These are phyloP conservation scores for Fusarium neocosmosporiellum DNA, from an alignment of 2,329 filamentous ascomycete species.

Conservation along the genomic window DNA sequence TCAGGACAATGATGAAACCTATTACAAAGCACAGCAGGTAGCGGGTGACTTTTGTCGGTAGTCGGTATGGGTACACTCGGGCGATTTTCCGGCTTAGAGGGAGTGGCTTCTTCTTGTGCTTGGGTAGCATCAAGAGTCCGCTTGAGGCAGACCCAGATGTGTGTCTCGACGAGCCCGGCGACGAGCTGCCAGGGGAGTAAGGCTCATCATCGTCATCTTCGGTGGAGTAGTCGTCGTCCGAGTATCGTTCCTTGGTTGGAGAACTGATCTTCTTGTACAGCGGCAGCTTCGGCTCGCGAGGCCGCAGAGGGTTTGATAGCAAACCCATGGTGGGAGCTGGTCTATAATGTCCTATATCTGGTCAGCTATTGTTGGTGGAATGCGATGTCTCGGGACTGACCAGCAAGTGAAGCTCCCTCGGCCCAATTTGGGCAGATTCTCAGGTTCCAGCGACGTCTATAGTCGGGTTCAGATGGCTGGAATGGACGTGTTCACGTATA, in stretches of 20 bases:
- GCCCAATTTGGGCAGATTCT: constrained; percentile 24
- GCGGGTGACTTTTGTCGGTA: constrained; percentile 79
- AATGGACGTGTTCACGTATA: neutral
- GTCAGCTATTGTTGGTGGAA: constrained; percentile 20
- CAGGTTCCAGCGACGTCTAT: neutral
- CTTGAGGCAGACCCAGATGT: constrained; percentile 58
- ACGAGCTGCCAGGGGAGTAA: constrained; percentile 56
- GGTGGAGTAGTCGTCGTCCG: constrained; percentile 61
- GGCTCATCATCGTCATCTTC: constrained; percentile 58
- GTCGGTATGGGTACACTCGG: constrained; percentile 63
- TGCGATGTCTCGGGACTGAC: constrained; percentile 16
- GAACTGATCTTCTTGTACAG: constrained; percentile 60
- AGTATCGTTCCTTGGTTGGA: constrained; percentile 62
- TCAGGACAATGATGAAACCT: constrained; percentile 78
- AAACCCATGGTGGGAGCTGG: constrained; percentile 58
- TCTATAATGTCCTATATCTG: constrained; percentile 9
- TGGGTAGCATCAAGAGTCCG: constrained; percentile 58
- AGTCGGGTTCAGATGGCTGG: neutral
- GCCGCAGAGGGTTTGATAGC: constrained; percentile 59
- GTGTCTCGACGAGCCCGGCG: constrained; percentile 65
- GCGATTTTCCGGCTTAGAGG: constrained; percentile 33
- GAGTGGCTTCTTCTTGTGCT: constrained; percentile 43
- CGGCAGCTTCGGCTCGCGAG: constrained; percentile 61
- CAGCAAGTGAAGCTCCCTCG: constrained; percentile 14
- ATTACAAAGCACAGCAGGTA: constrained; percentile 82